These are phyloP conservation scores for Penicillium arizonense DNA, from an alignment of 495 filamentous ascomycete species.

Conservation along the genomic window DNA sequence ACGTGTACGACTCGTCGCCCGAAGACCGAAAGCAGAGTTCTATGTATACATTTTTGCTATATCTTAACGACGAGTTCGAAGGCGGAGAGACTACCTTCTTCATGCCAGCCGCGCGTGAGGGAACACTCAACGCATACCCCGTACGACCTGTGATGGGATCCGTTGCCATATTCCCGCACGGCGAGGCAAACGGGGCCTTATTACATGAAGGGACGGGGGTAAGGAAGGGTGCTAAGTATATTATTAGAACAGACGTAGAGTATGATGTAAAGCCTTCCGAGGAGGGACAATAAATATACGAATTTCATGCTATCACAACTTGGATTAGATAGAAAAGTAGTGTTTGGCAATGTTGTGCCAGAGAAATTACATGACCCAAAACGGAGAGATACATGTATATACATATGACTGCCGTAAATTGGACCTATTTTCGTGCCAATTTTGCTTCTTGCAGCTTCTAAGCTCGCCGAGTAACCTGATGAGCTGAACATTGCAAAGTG, in stretches of 20 bases:
- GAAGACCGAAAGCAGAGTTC: constrained; percentile 36
- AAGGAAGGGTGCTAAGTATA: constrained; percentile 38
- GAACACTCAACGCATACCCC: constrained; percentile 36
- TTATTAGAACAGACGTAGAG: constrained; percentile 40
- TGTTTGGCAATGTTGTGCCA: no score
- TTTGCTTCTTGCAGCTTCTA: no score
- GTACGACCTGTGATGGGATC: constrained; percentile 41
- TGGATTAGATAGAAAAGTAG: no score
- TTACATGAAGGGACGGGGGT: constrained; percentile 41
- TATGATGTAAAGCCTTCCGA: constrained; percentile 35
- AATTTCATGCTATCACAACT: background rate
- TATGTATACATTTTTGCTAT: constrained; percentile 42
- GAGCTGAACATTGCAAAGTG: no score
- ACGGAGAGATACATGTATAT: no score
- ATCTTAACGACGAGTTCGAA: constrained; percentile 42
- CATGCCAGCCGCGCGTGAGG: constrained; percentile 33
- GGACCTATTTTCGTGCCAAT: no score
- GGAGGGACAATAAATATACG: background rate
- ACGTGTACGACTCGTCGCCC: constrained; percentile 38
- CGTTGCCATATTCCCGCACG: constrained; percentile 40
- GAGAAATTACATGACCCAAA: no score
- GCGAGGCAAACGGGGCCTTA: constrained; percentile 37
- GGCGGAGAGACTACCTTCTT: constrained; percentile 43
- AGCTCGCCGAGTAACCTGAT: no score
- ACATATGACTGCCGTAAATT: no score